phyloP scores from a whole-genome alignment of 2,329 filamentous ascomycete genomes.

The Beauveria sp. region DNA sequence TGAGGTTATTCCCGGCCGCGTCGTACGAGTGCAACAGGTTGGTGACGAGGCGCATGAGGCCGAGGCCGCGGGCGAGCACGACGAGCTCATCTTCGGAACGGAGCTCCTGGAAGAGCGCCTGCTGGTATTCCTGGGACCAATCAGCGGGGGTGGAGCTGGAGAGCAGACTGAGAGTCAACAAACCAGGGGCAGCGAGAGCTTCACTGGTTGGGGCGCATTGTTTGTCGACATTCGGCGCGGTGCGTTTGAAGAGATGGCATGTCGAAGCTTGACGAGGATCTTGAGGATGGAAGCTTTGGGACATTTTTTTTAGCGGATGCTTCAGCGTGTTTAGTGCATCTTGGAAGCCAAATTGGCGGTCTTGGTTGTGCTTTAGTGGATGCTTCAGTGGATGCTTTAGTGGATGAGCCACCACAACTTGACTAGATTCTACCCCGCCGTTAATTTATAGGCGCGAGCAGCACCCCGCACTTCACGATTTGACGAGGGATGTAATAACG shows the following conservation, averaged over 20 bases:
- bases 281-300: neutral
- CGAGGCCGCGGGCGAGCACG: conserved; percentile 83
- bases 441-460: neutral
- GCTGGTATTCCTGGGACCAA: conserved; percentile 70
- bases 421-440: neutral
- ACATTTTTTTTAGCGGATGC: neutral
- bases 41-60: conserved; percentile 85
- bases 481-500: neutral
- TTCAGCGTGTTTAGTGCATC: neutral
- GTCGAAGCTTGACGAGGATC: conserved; percentile 1
- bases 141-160: conserved; percentile 12
- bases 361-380: neutral
- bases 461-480: conserved; percentile 1
- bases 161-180: neutral
- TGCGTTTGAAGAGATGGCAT: neutral
- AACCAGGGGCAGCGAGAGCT: conserved; percentile 63
- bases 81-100: conserved; percentile 89
- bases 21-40: conserved; percentile 96
- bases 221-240: conserved; percentile 43
- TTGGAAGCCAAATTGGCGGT: neutral
- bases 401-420: neutral
- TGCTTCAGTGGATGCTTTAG: neutral
- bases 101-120: conserved; percentile 87
- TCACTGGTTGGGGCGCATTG: conserved; percentile 60
- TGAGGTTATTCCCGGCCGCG: conserved; percentile 86